Evolutionary conservation across 2,329 filamentous ascomycete species (phyloP).

Genomic region (Microdochium paspali): DNA sequence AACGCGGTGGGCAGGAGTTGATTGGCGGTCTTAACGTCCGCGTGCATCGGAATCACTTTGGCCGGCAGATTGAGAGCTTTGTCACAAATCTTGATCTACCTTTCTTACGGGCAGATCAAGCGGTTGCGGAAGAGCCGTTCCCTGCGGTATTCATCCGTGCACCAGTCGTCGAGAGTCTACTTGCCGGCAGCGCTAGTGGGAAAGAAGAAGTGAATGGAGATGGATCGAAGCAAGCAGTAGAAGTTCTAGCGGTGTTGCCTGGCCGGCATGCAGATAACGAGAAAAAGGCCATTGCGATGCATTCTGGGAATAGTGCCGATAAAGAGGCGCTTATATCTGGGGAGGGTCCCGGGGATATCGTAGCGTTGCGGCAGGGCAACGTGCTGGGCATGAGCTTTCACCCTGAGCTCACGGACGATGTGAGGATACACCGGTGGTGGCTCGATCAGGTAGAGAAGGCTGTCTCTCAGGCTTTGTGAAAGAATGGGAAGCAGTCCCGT

Average conservation of each 20-base stretch:
- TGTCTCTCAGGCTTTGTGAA: background rate
- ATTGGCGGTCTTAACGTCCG: conserved; percentile 86
- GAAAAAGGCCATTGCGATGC: conserved; percentile 24
- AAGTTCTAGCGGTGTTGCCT: conserved; percentile 43
- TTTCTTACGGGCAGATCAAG: conserved; percentile 44
- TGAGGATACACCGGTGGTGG: conserved; percentile 92
- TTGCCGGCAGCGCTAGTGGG: conserved; percentile 30
- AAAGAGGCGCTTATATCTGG: conserved; percentile 15
- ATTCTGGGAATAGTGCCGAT: conserved; percentile 19
- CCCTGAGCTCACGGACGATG: conserved; percentile 82
- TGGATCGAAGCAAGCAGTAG: conserved; percentile 21
- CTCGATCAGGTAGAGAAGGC: conserved; percentile 51
- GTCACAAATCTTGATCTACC: conserved; percentile 64
- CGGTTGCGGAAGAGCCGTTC: conserved; percentile 40
- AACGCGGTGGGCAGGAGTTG: conserved; percentile 84
- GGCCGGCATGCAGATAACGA: conserved; percentile 26
- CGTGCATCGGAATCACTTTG: conserved; percentile 92
- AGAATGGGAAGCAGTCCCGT: no score
- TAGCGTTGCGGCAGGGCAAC: conserved; percentile 84
- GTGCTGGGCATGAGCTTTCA: conserved; percentile 94
- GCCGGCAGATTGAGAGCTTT: conserved; percentile 87
- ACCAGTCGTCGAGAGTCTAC: conserved; percentile 78
- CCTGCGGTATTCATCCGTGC: conserved; percentile 88
- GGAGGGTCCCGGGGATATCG: conserved; percentile 59
- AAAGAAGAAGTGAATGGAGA: conserved; percentile 4